phyloP scores from a whole-genome alignment of 1,284 basidiomycete species.

The Phylloporus gajari region DNA sequence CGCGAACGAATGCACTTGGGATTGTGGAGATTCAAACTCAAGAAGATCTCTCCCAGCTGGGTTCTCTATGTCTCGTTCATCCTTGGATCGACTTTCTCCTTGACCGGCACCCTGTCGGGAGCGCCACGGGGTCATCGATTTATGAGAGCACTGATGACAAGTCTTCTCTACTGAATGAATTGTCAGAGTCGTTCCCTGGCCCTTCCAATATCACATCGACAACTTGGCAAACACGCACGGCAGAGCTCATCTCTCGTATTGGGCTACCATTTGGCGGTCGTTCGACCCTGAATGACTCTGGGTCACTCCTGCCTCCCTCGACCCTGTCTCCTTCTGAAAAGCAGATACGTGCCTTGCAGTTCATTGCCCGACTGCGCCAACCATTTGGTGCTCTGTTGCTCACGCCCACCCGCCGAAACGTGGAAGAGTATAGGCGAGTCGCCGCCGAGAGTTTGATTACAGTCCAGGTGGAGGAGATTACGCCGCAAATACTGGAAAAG shows the following conservation, averaged over 20 bases:
- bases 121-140: neutral
- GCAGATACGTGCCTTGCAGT: no score
- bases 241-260: neutral
- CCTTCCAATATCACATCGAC: neutral
- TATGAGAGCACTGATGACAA: neutral
- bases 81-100: constrained; percentile 3
- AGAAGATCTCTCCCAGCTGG: constrained; percentile 5
- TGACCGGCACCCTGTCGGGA: neutral
- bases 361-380: no score
- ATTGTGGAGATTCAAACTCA: neutral
- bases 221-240: neutral
- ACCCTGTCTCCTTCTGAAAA: no score
- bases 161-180: neutral
- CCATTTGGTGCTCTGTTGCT: no score
- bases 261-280: no score
- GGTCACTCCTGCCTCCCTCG: no score
- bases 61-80: constrained; percentile 4
- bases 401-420: no score
- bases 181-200: neutral
- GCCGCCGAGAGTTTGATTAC: no score
- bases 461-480: no score
- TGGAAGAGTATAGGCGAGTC: no score
- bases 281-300: no score
- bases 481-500: no score
- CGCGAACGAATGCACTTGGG: neutral